Conservation (phyloP, 441 rosid species). For the Erodium trifolium region DNA sequence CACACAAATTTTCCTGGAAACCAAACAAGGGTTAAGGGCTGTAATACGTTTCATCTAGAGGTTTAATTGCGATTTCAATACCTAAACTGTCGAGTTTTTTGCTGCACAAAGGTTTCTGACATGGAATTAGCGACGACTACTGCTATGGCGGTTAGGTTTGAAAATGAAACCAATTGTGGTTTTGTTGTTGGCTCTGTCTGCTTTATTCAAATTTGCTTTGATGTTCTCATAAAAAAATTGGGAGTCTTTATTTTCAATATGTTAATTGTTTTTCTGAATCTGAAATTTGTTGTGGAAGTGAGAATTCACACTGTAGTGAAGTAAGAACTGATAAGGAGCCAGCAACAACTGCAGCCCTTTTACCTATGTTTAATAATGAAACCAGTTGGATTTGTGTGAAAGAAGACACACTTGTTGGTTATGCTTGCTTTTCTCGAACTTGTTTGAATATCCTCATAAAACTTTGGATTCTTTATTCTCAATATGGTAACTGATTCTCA, state of each 20-base stretch:
- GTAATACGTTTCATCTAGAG: background rate
- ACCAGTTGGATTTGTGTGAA: background rate
- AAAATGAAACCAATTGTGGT: background rate
- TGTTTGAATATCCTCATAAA: background rate
- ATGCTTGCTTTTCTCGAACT: background rate
- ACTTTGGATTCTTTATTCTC: background rate
- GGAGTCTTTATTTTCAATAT: background rate
- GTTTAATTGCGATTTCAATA: background rate
- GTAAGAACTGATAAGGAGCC: background rate
- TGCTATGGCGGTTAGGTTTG: background rate
- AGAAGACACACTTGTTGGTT: background rate
- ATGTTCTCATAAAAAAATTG: background rate
- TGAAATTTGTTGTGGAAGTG: background rate
- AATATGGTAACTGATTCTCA: background rate
- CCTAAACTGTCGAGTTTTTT: conserved; percentile 2
- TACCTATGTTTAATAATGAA: background rate
- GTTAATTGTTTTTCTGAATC: background rate
- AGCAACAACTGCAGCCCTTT: background rate
- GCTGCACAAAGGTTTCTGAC: background rate
- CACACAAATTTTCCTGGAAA: background rate
- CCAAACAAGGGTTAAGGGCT: background rate
- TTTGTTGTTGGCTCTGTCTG: background rate
- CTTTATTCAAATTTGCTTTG: background rate
- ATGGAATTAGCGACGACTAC: background rate
- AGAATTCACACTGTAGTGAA: background rate